These are phyloP conservation scores for Diplosphaera chodatii DNA, from an alignment of 139 green algal species.

Conservation along the genomic window DNA sequence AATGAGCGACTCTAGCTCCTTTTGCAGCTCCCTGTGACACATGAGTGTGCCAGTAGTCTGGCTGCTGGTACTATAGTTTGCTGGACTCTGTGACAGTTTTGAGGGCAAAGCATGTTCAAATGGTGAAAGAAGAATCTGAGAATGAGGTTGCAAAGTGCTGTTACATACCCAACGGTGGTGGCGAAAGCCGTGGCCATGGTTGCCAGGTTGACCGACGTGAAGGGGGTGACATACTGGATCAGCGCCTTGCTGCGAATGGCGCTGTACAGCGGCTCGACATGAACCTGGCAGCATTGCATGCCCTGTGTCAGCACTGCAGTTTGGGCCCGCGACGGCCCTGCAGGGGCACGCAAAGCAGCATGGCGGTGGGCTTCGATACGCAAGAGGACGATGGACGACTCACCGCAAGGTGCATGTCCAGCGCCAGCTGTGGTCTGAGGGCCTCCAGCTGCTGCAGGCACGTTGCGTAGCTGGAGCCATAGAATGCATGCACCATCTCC, in stretches of 20 bases:
- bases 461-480: constrained; percentile 63
- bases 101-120: no score
- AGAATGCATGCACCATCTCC: constrained; percentile 81
- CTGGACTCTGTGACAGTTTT: no score
- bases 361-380: no score
- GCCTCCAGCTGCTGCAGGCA: constrained; percentile 62
- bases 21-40: constrained; percentile 37
- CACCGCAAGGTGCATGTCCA: constrained; percentile 71
- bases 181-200: constrained; percentile 80
- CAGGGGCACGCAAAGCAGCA: no score
- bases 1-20: constrained; percentile 68
- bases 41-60: not conserved
- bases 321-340: no score
- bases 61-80: no score
- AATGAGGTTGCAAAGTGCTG: no score
- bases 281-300: no score
- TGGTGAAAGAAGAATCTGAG: no score
- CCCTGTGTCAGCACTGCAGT: no score
- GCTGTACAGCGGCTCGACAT: constrained; percentile 64
- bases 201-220: constrained; percentile 70
- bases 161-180: constrained; percentile 38
- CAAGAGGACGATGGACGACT: not conserved
- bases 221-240: constrained; percentile 83
- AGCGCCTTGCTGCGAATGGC: constrained; percentile 70
- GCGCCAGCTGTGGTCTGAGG: constrained; percentile 45